Conservation (phyloP, 306 rosid species). For the Abrus precatorius region DNA sequence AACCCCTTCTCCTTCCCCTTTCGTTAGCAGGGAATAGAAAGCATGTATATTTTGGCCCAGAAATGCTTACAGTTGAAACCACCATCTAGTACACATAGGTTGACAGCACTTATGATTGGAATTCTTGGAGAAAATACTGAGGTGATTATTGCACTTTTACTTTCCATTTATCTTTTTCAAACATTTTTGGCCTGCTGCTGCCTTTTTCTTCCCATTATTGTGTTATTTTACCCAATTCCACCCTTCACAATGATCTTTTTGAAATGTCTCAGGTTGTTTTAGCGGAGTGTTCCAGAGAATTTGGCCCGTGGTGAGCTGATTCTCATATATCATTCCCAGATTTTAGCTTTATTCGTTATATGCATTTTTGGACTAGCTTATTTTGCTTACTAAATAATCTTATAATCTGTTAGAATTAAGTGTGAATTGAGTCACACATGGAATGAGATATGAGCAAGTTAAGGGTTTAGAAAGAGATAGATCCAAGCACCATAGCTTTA, state of each 20-base stretch:
- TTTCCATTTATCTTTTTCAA: not conserved
- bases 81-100: constrained; percentile 59
- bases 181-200: constrained; percentile 13
- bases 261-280: constrained; percentile 82
- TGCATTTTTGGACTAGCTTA: constrained; percentile 30
- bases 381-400: constrained; percentile 12
- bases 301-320: constrained; percentile 94
- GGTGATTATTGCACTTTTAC: constrained; percentile 55
- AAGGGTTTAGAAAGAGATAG: too few species aligned
- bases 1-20: not conserved
- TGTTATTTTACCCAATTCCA: constrained; percentile 22
- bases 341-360: constrained; percentile 3
- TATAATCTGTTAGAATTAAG: not conserved
- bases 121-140: constrained; percentile 92
- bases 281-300: constrained; percentile 89
- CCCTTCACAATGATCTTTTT: constrained; percentile 40
- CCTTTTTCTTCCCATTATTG: not conserved
- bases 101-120: constrained; percentile 77
- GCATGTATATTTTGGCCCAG: constrained; percentile 82
- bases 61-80: constrained; percentile 86
- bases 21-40: constrained; percentile 81
- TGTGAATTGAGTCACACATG: too few species aligned
- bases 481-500: too few species aligned
- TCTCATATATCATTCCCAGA: constrained; percentile 17
- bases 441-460: too few species aligned